Percentiles rank a stretch among this genome's conserved stretches.
phyloP scores from a whole-genome alignment of 441 rosid genomes.

The Mallotus japonicus region DNA sequence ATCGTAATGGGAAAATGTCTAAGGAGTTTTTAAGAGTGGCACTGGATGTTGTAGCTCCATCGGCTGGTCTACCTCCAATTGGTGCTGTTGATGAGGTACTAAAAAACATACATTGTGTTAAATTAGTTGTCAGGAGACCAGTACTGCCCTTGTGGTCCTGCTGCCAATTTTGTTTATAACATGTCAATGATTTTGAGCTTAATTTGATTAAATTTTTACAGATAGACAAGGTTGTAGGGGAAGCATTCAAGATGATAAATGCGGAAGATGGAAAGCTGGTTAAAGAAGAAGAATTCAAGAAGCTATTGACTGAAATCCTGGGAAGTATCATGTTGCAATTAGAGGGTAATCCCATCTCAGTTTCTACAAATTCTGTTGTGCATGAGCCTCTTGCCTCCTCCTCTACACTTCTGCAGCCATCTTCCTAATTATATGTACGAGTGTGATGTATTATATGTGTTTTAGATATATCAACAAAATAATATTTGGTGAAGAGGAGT shows the following conservation, averaged over 20 bases:
- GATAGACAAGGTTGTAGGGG: constrained; percentile 62
- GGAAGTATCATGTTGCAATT: constrained; percentile 85
- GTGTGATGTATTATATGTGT: neutral
- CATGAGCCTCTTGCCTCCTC: constrained; percentile 78
- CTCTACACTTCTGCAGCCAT: constrained; percentile 49
- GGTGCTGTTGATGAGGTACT: constrained; percentile 79
- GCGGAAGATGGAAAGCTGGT: constrained; percentile 75
- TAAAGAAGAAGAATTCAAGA: constrained; percentile 88
- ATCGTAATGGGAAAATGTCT: constrained; percentile 62
- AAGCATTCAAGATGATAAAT: constrained; percentile 53
- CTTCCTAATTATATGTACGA: constrained; percentile 20
- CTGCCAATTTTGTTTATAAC: neutral
- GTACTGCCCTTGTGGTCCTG: too few relatives aligned
- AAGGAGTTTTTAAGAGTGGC: constrained; percentile 62
- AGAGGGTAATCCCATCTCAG: constrained; percentile 63
- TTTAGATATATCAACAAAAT: neutral
- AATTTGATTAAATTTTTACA: constrained; percentile 20
- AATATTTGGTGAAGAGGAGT: neutral
- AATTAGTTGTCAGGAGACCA: too few relatives aligned
- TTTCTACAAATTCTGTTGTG: constrained; percentile 81
- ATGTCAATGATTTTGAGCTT: neutral
- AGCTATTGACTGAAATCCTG: constrained; percentile 58
- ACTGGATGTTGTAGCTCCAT: constrained; percentile 65
- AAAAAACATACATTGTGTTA: too few relatives aligned
- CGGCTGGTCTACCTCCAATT: constrained; percentile 75